Percentiles rank a stretch among this genome's conserved stretches.
Conservation (phyloP, 2,329 filamentous ascomycete genomes). For the Xylaria sp. region DNA sequence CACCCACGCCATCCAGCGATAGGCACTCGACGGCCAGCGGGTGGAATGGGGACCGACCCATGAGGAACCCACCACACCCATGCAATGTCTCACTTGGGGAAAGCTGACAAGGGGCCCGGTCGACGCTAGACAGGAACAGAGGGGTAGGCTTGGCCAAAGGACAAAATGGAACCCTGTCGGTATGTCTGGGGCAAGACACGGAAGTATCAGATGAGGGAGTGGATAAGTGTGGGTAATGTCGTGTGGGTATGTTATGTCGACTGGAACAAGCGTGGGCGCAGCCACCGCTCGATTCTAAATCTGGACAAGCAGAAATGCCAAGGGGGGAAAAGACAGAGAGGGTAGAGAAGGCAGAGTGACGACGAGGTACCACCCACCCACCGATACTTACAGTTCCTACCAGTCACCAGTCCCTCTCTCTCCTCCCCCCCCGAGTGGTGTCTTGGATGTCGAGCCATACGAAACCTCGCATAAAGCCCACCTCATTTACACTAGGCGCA, state of each 20-base stretch:
- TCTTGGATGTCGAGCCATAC: conserved; percentile 30
- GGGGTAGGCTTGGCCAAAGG: conserved; percentile 32
- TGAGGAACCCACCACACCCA: conserved; percentile 38
- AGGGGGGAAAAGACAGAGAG: conserved; percentile 15
- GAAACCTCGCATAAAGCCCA: conserved; percentile 40
- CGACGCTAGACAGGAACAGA: conserved; percentile 36
- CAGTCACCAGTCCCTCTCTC: conserved; percentile 1
- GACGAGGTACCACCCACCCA: conserved; percentile 32
- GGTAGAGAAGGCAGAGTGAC: conserved; percentile 10
- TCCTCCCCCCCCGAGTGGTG: not conserved
- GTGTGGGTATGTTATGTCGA: conserved; percentile 30
- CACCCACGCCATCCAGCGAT: conserved; percentile 45
- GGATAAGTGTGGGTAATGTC: conserved; percentile 28
- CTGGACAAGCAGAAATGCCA: conserved; percentile 34
- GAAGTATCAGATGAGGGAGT: conserved; percentile 50
- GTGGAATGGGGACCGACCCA: conserved; percentile 43
- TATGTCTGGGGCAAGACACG: conserved; percentile 50
- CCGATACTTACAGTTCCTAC: conserved; percentile 8
- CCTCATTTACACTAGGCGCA: conserved; percentile 14
- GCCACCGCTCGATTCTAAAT: conserved; percentile 43
- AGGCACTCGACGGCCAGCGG: conserved; percentile 44
- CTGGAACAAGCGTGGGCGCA: conserved; percentile 35
- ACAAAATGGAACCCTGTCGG: conserved; percentile 42
- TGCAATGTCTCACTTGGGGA: conserved; percentile 58
- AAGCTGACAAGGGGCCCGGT: conserved; percentile 51